These are phyloP conservation scores for Russula dissimulans DNA, from an alignment of 768 basidiomycete species.

Conservation along the genomic window DNA sequence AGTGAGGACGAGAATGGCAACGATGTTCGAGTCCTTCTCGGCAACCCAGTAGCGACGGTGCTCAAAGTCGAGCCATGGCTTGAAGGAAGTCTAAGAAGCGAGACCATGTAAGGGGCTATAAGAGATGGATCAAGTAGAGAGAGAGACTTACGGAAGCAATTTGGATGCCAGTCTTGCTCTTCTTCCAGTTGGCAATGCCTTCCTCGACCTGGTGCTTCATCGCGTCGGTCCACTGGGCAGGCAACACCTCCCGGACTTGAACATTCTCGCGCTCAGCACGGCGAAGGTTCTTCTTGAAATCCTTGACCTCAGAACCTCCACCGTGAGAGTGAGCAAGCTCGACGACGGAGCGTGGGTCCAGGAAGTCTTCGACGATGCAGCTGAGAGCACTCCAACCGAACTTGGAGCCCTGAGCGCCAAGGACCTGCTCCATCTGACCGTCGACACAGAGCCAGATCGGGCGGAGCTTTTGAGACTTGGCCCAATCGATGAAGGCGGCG, in stretches of 20 bases:
- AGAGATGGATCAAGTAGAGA: fast-evolving
- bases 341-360: constrained; percentile 34
- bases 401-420: constrained; percentile 31
- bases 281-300: constrained; percentile 52
- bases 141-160: constrained; percentile 25
- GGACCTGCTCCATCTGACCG: constrained; percentile 39
- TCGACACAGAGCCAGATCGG: constrained; percentile 57
- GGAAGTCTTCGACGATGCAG: constrained; percentile 55
- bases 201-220: constrained; percentile 40
- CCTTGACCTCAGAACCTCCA: constrained; percentile 36
- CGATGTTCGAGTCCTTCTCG: constrained; percentile 30
- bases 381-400: constrained; percentile 51
- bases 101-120: background rate
- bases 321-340: constrained; percentile 32
- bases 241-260: constrained; percentile 35
- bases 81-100: constrained; percentile 31
- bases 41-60: constrained; percentile 54
- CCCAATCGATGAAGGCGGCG: constrained; percentile 31
- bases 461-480: constrained; percentile 36
- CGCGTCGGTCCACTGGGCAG: constrained; percentile 34
- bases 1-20: constrained; percentile 44
- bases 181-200: constrained; percentile 49
- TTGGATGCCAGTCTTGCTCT: constrained; percentile 45
- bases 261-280: constrained; percentile 49
- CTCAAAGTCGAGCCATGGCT: constrained; percentile 46